Conservation (phyloP, 2,329 filamentous ascomycete genomes). For the Botrytis deweyae region DNA sequence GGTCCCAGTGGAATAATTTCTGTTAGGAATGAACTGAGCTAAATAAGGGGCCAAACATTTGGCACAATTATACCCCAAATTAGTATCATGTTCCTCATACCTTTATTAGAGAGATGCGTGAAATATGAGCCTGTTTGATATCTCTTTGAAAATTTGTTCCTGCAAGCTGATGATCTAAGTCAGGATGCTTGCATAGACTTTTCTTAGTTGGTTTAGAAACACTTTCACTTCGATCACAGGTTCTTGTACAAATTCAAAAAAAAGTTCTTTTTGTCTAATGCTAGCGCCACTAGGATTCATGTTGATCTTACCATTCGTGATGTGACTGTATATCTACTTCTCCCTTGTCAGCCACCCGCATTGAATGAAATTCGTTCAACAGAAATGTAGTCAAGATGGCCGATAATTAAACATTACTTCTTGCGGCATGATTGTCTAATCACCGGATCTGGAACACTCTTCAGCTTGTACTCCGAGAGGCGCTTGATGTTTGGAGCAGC, state of each 20-base stretch:
- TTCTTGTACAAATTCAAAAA: neutral
- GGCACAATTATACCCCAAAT: neutral
- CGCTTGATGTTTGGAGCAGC: neutral
- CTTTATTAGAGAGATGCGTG: neutral
- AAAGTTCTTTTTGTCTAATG: neutral
- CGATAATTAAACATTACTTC: neutral
- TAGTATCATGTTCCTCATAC: neutral
- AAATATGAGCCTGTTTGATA: neutral
- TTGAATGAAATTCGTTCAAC: neutral
- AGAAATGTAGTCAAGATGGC: neutral
- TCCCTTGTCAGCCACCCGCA: neutral
- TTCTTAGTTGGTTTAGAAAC: neutral
- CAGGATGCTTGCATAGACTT: neutral
- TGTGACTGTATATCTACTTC: too few species aligned
- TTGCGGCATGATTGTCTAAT: neutral
- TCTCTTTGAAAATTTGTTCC: neutral
- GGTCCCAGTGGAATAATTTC: neutral
- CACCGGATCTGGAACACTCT: neutral
- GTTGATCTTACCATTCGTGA: too few species aligned
- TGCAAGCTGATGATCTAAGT: neutral
- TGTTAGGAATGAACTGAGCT: neutral
- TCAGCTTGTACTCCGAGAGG: neutral
- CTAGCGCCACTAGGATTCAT: neutral
- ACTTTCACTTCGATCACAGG: neutral
- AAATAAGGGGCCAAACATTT: neutral